A percentile compares a stretch with the other conserved stretches of the same genome.
Evolutionary conservation across 331 rosid genomes (phyloP).

Genomic region (Acacia concinna): DNA sequence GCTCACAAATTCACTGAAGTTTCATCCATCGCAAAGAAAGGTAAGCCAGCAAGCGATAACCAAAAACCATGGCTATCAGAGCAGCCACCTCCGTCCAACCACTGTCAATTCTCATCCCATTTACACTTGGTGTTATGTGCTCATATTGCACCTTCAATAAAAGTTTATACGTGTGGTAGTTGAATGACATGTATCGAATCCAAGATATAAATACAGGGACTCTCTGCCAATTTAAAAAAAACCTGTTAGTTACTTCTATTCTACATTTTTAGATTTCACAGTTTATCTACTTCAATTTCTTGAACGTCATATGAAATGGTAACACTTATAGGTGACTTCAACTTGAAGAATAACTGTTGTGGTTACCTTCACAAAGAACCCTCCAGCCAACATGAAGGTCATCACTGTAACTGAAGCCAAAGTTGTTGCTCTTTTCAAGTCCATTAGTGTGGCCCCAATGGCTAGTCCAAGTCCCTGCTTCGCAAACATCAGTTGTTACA

Average conservation of each 20-base stretch:
- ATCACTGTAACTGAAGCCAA: conserved; percentile 92
- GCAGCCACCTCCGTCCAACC: conserved; percentile 68
- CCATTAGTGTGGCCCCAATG: conserved; percentile 91
- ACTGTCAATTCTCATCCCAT: conserved; percentile 62
- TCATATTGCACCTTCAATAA: conserved; percentile 89
- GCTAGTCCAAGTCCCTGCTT: conserved; percentile 92
- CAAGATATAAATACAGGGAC: conserved; percentile 89
- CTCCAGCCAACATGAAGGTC: conserved; percentile 99
- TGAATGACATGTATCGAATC: conserved; percentile 90
- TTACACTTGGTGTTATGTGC: conserved; percentile 50
- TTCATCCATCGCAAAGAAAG: conserved; percentile 80
- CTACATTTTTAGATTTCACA: too few relatives aligned
- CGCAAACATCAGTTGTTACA: conserved; percentile 26
- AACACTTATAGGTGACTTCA: background rate
- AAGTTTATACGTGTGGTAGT: conserved; percentile 95
- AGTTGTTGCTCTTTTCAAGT: conserved; percentile 89
- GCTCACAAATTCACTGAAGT: conserved; percentile 48
- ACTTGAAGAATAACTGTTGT: background rate
- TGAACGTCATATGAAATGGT: background rate
- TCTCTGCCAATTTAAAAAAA: conserved; percentile 48
- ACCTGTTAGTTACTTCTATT: conserved; percentile 6
- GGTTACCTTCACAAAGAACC: conserved; percentile 87
- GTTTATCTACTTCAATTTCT: background rate
- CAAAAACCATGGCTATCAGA: conserved; percentile 85
- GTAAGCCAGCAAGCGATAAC: conserved; percentile 90